Base-by-base conservation (phyloP, 164 flowering plant species). In the Tetrastigma voinierianum region DNA sequence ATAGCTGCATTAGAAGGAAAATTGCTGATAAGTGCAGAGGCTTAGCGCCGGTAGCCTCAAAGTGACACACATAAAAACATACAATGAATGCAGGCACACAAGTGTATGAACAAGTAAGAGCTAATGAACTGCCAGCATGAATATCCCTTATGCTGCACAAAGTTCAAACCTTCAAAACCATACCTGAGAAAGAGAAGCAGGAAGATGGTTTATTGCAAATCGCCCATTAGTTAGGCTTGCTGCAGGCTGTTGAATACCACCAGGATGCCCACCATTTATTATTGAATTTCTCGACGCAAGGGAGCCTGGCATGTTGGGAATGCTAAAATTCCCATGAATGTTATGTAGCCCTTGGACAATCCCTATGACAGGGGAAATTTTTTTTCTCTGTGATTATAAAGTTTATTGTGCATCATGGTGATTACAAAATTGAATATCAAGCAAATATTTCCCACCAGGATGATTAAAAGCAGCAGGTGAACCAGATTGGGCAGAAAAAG, bases 131-230 rank as follows among this genome's bases (percentile, higher is more conserved):
- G 45, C 20, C 63, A 45, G 6, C 12, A 13, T 46, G 32, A 46
- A 44, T 18, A 46, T 25, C 46, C 40, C 9, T 57, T 57, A 17
- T 45, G 40, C 45, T 40, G 20, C 19, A 19, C n/a, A 55, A 61
- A 9, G 46, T 46, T 46, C 24, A 21, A 15, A 61, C 11, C 11
- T 51, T 5, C 20, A 40, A 59, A 15, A 24, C n/a, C 17, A 17
- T 66, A 78, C 84, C 80, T 81, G 84, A 56, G 84, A 72, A 51
- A 70, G 77, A 20, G 70, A 76, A 67, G 65, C 73, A 57, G 77
- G 80, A 60, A 78, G 51, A 70, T 66, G 74, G 57, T 67, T 77
- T 44, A 68, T 68, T 49, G 77, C 56, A 72, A 76, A 74, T 40
- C 80, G 67, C 20, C 82, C 80, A 67, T 59, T 67, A 25, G 77